Conservation (phyloP, 2,329 filamentous ascomycete genomes). For the Claviceps monticola region DNA sequence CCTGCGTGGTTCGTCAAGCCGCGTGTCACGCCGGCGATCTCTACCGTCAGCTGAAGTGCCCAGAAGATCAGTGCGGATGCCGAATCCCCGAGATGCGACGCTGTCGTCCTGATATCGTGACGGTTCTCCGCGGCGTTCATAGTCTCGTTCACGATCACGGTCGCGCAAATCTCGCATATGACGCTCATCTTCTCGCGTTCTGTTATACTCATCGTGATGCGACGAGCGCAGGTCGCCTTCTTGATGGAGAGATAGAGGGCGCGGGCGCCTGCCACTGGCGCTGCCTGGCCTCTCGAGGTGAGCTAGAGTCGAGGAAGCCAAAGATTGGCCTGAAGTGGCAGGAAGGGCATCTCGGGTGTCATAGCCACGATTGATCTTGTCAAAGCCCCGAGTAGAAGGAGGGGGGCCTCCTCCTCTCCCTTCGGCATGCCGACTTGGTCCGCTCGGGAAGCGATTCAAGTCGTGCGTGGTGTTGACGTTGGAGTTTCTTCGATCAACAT, state of each 20-base stretch:
- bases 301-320: constrained; percentile 15
- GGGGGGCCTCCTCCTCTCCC: constrained; percentile 42
- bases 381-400: constrained; percentile 55
- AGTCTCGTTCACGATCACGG: constrained; percentile 13
- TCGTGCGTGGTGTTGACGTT: constrained; percentile 33
- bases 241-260: constrained; percentile 40
- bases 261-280: constrained; percentile 13
- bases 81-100: constrained; percentile 35
- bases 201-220: constrained; percentile 35
- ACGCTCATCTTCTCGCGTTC: constrained; percentile 33
- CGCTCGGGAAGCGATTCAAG: constrained; percentile 27
- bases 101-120: constrained; percentile 31
- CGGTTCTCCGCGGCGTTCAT: constrained; percentile 15
- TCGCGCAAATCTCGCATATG: constrained; percentile 28
- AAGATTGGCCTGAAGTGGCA: constrained; percentile 24
- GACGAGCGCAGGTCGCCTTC: constrained; percentile 29
- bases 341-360: constrained; percentile 30
- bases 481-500: constrained; percentile 30
- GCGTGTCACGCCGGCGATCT: constrained; percentile 21
- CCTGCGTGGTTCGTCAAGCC: constrained; percentile 16
- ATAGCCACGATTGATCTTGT: constrained; percentile 47
- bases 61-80: constrained; percentile 30
- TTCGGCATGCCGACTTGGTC: constrained; percentile 23
- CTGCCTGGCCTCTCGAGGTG: constrained; percentile 10
- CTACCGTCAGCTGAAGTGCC: constrained; percentile 28